phyloP scores from a whole-genome alignment of 164 flowering plant species.

The Chimonanthus salicifolius region DNA sequence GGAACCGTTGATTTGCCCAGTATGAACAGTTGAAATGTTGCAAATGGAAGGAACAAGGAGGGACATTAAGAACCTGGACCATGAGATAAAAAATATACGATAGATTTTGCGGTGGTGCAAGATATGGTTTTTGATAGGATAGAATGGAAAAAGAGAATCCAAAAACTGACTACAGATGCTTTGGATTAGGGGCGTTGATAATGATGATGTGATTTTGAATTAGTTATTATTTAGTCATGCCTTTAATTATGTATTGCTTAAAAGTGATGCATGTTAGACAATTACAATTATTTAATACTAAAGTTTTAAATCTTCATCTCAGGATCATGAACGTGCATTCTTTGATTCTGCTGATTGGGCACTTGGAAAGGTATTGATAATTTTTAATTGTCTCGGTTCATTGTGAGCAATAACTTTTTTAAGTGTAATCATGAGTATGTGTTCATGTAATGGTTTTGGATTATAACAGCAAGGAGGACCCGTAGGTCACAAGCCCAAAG shows the following conservation, averaged over 20 bases:
- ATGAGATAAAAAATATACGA: too few relatives aligned
- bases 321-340: conserved; percentile 98
- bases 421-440: not conserved
- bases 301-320: conserved; percentile 8
- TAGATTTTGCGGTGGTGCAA: too few relatives aligned
- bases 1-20: too few relatives aligned
- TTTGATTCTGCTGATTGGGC: conserved; percentile 99
- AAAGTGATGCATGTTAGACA: not conserved
- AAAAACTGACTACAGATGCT: too few relatives aligned
- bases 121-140: too few relatives aligned
- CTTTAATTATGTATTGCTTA: not conserved
- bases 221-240: not conserved
- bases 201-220: too few relatives aligned
- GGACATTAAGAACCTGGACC: too few relatives aligned
- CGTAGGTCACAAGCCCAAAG: conserved; percentile 61
- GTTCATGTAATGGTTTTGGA: not conserved
- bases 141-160: too few relatives aligned
- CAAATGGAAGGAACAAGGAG: too few relatives aligned
- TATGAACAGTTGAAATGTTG: too few relatives aligned
- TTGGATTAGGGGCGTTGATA: too few relatives aligned
- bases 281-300: not conserved
- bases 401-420: not conserved
- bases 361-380: conserved; percentile 69
- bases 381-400: not conserved
- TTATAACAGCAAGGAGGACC: conserved; percentile 68